Evolutionary conservation across 2,329 filamentous ascomycete species (phyloP).

Genomic region (Aspergillus alliaceus): DNA sequence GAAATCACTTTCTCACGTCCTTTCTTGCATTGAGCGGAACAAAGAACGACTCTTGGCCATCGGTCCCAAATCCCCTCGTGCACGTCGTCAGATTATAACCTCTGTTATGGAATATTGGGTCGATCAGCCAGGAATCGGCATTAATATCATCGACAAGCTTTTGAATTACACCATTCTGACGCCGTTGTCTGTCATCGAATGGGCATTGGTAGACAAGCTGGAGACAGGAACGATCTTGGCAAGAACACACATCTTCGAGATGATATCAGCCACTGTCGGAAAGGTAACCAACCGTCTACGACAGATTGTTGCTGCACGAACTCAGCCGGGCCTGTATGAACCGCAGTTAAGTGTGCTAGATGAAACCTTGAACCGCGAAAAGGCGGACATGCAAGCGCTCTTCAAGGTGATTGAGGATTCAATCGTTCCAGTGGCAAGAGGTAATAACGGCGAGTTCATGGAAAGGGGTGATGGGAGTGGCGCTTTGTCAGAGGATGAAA

Average conservation of each 20-base stretch:
- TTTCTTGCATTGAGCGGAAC: slow-evolving; percentile 92
- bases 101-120: slow-evolving; percentile 92
- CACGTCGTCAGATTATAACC: slow-evolving; percentile 82
- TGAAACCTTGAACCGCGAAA: slow-evolving; percentile 68
- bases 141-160: slow-evolving; percentile 93
- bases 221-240: slow-evolving; percentile 68
- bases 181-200: slow-evolving; percentile 81
- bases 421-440: slow-evolving; percentile 69
- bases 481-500: slow-evolving; percentile 56
- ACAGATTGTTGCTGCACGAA: slow-evolving; percentile 69
- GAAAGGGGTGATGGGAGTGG: slow-evolving; percentile 60
- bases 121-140: slow-evolving; percentile 85
- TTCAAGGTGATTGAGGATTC: slow-evolving; percentile 80
- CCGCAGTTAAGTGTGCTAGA: slow-evolving; percentile 61
- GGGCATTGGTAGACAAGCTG: slow-evolving; percentile 72
- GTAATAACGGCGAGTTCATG: slow-evolving; percentile 72
- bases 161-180: slow-evolving; percentile 96
- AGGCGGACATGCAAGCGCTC: slow-evolving; percentile 72
- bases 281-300: slow-evolving; percentile 87
- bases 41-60: slow-evolving; percentile 84
- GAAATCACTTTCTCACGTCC: slow-evolving; percentile 92
- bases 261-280: slow-evolving; percentile 81
- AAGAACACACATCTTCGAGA: slow-evolving; percentile 79
- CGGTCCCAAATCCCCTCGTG: slow-evolving; percentile 70
- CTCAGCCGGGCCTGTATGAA: slow-evolving; percentile 56